These are phyloP conservation scores for Trapa bicornis DNA, from an alignment of 345 rosid species.

Conservation along the genomic window DNA sequence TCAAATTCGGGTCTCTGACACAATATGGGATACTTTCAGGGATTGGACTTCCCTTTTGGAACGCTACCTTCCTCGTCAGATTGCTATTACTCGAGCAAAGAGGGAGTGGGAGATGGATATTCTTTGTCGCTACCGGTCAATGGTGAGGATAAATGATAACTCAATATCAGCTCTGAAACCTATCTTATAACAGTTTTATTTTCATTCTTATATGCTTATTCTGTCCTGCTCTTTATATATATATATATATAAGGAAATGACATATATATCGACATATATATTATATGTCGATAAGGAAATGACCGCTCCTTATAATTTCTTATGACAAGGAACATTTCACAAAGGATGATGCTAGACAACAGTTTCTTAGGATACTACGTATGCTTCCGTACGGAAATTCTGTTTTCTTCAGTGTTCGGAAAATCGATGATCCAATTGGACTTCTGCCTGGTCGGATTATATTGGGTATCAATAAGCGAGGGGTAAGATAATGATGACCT, in stretches of 20 bases:
- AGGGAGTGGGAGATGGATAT: slow-evolving; percentile 94
- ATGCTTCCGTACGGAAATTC: slow-evolving; percentile 90
- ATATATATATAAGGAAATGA: no score
- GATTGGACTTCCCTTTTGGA: slow-evolving; percentile 91
- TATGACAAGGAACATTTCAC: slow-evolving; percentile 60
- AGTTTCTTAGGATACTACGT: slow-evolving; percentile 69
- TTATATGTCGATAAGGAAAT: no score
- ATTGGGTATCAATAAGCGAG: slow-evolving; percentile 93
- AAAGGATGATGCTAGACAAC: slow-evolving; percentile 96
- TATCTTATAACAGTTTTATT: not conserved
- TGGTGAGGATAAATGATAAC: slow-evolving; percentile 39
- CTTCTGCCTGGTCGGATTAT: slow-evolving; percentile 87
- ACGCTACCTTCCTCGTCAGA: slow-evolving; percentile 82
- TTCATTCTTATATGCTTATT: not conserved
- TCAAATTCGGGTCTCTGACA: not conserved
- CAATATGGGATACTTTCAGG: slow-evolving; percentile 23
- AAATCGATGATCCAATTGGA: slow-evolving; percentile 97
- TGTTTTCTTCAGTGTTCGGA: slow-evolving; percentile 81
- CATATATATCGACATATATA: no score
- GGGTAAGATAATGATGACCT: slow-evolving; percentile 38
- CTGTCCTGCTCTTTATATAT: not conserved
- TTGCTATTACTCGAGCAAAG: slow-evolving; percentile 90
- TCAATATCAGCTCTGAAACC: not conserved
- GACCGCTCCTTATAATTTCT: not conserved
- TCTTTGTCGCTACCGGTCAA: slow-evolving; percentile 70